Evolutionary conservation across 768 basidiomycete genomes (phyloP).

Genomic region (Obba rivulosa): DNA sequence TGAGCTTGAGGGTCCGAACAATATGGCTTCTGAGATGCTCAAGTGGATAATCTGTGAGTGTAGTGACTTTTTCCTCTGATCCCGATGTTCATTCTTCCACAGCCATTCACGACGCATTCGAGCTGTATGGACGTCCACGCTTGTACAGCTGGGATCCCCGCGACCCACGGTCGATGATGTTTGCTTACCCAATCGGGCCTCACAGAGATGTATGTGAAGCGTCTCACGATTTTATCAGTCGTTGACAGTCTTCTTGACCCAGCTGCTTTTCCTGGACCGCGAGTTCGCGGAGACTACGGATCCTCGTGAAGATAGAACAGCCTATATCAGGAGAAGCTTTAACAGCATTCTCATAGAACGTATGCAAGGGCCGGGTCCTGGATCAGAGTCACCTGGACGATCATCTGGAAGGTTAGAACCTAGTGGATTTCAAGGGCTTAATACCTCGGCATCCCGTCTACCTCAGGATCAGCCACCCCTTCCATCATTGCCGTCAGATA

Average conservation of each 20-base stretch:
- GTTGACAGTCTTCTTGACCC: conserved; percentile 4
- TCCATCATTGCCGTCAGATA: conserved; percentile 20
- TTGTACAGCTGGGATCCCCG: conserved; percentile 88
- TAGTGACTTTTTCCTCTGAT: not conserved
- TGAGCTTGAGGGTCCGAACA: conserved; percentile 59
- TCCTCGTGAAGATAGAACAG: conserved; percentile 73
- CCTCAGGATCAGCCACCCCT: conserved; percentile 13
- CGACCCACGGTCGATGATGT: conserved; percentile 81
- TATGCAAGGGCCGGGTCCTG: conserved; percentile 39
- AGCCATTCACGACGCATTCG: conserved; percentile 85
- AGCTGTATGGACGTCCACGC: conserved; percentile 83
- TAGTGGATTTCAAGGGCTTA: no score
- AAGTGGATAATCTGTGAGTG: conserved; percentile 81
- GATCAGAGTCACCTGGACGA: conserved; percentile 1
- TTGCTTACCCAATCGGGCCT: conserved; percentile 87
- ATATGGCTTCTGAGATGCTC: conserved; percentile 76
- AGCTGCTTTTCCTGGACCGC: conserved; percentile 86
- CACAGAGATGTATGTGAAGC: conserved; percentile 64
- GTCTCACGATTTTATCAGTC: no score
- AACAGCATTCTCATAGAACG: conserved; percentile 58
- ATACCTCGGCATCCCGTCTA: not conserved
- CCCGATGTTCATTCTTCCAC: conserved; percentile 12
- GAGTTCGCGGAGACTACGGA: conserved; percentile 76
- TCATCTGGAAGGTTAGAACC: no score
- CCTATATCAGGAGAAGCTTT: conserved; percentile 57